These are phyloP conservation scores for Brasenia schreberi DNA, from an alignment of 164 flowering plant genomes.

Conservation along the genomic window DNA sequence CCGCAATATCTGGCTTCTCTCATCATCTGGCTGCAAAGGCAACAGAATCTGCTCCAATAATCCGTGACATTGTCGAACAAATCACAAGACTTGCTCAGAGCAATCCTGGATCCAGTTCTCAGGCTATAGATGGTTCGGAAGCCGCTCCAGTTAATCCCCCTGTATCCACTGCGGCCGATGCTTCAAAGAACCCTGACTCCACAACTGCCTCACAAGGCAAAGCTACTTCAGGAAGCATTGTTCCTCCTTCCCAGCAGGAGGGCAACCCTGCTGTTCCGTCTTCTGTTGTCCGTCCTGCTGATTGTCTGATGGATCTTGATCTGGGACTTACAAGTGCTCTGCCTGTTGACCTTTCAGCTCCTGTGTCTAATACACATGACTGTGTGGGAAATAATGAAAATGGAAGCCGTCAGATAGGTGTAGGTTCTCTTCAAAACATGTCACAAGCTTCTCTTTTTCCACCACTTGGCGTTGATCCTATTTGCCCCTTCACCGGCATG, in stretches of 20 bases:
- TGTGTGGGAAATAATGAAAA: neutral
- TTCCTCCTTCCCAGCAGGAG: neutral
- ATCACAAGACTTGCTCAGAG: constrained; percentile 27
- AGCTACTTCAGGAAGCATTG: neutral
- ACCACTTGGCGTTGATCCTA: neutral
- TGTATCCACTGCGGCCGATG: neutral
- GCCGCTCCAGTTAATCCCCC: neutral
- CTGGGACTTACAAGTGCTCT: neutral
- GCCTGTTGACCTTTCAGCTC: neutral
- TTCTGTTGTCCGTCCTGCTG: neutral
- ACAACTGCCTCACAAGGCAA: constrained; percentile 3
- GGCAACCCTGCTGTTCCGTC: neutral
- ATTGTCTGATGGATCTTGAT: constrained; percentile 3
- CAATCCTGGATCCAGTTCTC: constrained; percentile 11
- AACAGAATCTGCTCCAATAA: constrained; percentile 27
- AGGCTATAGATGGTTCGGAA: constrained; percentile 8
- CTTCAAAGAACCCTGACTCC: constrained; percentile 6
- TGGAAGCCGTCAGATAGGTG: neutral
- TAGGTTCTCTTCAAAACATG: no score
- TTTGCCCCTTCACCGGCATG: neutral
- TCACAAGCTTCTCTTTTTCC: neutral
- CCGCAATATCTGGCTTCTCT: constrained; percentile 26
- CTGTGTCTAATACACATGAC: neutral
- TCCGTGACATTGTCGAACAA: constrained; percentile 36
- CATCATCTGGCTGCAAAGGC: constrained; percentile 15